phyloP scores from a whole-genome alignment of 2,329 filamentous ascomycete genomes.

The Sarocladium kiliense region DNA sequence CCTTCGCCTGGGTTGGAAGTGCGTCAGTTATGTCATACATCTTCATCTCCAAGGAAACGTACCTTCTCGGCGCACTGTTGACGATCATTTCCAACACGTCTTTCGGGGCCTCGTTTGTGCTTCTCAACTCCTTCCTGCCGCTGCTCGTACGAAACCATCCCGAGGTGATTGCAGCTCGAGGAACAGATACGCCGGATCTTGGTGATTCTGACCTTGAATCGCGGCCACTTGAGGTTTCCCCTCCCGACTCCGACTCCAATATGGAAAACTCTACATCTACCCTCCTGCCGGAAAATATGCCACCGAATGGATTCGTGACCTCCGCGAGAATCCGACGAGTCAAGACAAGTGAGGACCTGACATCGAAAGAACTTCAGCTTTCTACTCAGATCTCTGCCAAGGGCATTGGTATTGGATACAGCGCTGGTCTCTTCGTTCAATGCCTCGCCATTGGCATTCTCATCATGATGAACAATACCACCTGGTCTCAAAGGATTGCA shows the following conservation, averaged over 20 bases:
- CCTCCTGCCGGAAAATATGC: slow-evolving; percentile 33
- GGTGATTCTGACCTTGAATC: slow-evolving; percentile 27
- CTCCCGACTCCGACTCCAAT: slow-evolving; percentile 7
- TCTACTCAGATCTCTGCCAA: slow-evolving; percentile 89
- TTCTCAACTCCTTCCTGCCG: slow-evolving; percentile 92
- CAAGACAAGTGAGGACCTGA: slow-evolving; percentile 42
- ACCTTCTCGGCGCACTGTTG: slow-evolving; percentile 74
- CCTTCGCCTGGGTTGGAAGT: slow-evolving; percentile 80
- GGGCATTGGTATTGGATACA: slow-evolving; percentile 91
- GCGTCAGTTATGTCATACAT: slow-evolving; percentile 85
- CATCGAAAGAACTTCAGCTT: slow-evolving; percentile 66
- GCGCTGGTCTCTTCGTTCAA: slow-evolving; percentile 79
- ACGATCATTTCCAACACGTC: slow-evolving; percentile 91
- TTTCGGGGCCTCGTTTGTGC: slow-evolving; percentile 90
- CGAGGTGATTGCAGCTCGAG: slow-evolving; percentile 28
- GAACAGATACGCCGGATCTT: slow-evolving; percentile 23
- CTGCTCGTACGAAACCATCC: slow-evolving; percentile 85
- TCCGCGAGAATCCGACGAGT: slow-evolving; percentile 21
- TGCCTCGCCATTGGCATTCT: slow-evolving; percentile 63
- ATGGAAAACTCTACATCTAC: slow-evolving; percentile 40
- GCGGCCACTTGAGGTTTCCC: slow-evolving; percentile 27
- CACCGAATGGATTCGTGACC: slow-evolving; percentile 5
- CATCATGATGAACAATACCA: slow-evolving; percentile 72
- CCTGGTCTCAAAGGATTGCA: slow-evolving; percentile 80
- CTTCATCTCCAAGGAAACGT: slow-evolving; percentile 67